Evolutionary conservation across 2,329 filamentous ascomycete genomes (phyloP).

Genomic region (Colletotrichum cuscutae): DNA sequence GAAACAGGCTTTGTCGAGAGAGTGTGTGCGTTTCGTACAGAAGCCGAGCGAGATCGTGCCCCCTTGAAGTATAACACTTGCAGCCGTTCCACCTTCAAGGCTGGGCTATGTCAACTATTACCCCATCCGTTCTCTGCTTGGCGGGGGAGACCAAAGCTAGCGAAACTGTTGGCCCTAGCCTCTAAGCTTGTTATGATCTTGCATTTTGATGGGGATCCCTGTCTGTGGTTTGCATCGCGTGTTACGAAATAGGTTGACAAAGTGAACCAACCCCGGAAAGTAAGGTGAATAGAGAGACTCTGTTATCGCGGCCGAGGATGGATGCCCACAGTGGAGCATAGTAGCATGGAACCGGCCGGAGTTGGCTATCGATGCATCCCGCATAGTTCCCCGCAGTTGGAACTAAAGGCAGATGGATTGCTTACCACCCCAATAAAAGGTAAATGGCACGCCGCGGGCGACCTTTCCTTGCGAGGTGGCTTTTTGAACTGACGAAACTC

Average conservation of each 20-base stretch:
- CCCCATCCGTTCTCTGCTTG: slow-evolving; percentile 24
- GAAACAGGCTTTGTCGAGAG: slow-evolving; percentile 27
- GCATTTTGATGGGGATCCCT: slow-evolving; percentile 8
- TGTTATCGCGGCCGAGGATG: slow-evolving; percentile 22
- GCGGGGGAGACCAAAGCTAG: slow-evolving; percentile 6
- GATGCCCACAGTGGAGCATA: slow-evolving; percentile 14
- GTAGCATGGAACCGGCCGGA: slow-evolving; percentile 29
- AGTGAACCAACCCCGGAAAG: not conserved
- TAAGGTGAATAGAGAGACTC: not conserved
- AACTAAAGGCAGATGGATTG: not conserved
- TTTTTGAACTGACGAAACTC: slow-evolving; percentile 19
- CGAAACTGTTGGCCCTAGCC: not conserved
- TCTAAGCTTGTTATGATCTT: not conserved
- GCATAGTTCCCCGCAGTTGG: slow-evolving; percentile 27
- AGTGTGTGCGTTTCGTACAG: slow-evolving; percentile 29
- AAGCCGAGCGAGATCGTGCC: slow-evolving; percentile 32
- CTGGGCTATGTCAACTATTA: slow-evolving; percentile 5
- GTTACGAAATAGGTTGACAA: slow-evolving; percentile 32
- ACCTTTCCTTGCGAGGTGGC: not conserved
- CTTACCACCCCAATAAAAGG: not conserved
- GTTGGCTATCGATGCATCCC: slow-evolving; percentile 14
- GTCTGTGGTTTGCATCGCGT: slow-evolving; percentile 12
- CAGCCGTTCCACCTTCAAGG: slow-evolving; percentile 17
- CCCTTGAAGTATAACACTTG: slow-evolving; percentile 34
- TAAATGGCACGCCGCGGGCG: not conserved